Percentiles rank a stretch among this genome's conserved stretches.
Conservation (phyloP, 2,329 filamentous ascomycete genomes). For the Diplodia mutila region DNA sequence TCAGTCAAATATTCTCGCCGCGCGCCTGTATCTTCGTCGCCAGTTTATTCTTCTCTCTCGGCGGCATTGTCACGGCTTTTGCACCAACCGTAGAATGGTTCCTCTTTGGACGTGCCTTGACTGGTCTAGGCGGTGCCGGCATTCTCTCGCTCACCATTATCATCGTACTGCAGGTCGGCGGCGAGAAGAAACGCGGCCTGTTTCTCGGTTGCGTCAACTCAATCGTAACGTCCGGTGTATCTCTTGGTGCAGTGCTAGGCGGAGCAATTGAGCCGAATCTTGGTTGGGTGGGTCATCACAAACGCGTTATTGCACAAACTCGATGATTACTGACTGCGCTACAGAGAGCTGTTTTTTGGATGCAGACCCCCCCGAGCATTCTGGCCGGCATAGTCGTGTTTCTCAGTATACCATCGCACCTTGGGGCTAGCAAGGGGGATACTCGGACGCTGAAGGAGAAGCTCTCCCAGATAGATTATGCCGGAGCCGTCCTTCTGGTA, state of each 20-base stretch:
- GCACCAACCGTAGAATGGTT: conserved; percentile 66
- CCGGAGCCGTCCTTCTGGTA: conserved; percentile 67
- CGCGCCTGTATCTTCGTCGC: conserved; percentile 66
- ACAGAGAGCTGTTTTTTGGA: conserved; percentile 72
- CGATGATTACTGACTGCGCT: not conserved
- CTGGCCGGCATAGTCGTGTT: conserved; percentile 65
- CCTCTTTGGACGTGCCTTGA: conserved; percentile 68
- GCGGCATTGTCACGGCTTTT: conserved; percentile 66
- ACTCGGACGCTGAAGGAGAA: conserved; percentile 53
- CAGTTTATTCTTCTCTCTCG: conserved; percentile 62
- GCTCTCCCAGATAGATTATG: conserved; percentile 72
- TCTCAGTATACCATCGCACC: conserved; percentile 63
- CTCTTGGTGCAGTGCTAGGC: conserved; percentile 71
- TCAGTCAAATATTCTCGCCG: conserved; percentile 75
- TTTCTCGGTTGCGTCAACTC: conserved; percentile 76
- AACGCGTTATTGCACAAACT: too few relatives aligned
- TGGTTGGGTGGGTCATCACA: conserved; percentile 66
- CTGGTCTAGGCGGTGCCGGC: conserved; percentile 71
- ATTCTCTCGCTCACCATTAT: conserved; percentile 76
- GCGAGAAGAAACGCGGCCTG: conserved; percentile 68
- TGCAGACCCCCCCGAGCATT: conserved; percentile 68
- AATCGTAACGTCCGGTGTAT: conserved; percentile 71
- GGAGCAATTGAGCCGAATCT: conserved; percentile 65
- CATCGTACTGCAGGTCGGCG: conserved; percentile 73
- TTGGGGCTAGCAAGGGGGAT: conserved; percentile 43